Evolutionary conservation across 2,329 filamentous ascomycete species (phyloP), one percentile per base, ranked within the genome.

Genomic region (Cladosporium sp.): DNA sequence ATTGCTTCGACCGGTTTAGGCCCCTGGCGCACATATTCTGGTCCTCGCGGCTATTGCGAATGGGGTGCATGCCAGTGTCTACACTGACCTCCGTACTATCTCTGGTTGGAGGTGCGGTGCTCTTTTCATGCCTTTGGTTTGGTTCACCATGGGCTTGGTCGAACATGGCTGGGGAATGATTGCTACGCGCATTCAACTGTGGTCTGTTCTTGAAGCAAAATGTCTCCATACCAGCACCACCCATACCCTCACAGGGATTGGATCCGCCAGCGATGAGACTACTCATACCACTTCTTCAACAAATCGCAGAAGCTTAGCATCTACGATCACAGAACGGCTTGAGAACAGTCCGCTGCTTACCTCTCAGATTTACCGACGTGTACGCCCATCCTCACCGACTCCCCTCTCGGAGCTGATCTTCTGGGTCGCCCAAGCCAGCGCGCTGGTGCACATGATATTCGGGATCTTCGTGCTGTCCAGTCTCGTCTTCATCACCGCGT

Each of bases 401-500:
- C 11, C 24, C 11, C 36, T 15, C 18, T 37, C 42, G 3, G 42
- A 44, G 13, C 13, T 44, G 1, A 5, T 36, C 7, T 44, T 44
- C 42, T 44, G 42, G 42, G 11, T 44, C 17, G 42, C 42, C 4
- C 30, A 44, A 15, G 42, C 42, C 11, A 36, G 27, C 13, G 42
- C 29, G 15, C 18, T 37, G 18, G 29, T 36, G 19, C 42, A 44
- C 42, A 44, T 44, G 42, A 34, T 44, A 6, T 44, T 44, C 7
- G 42, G 42, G 2, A 44, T 44, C 42, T 44, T 44, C 42, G 42
- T 19, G 11, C 30, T 44, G 9, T 45, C 43, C 30, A 45, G 43
- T 18, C n/a, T 45, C 18, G 30, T 45, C 18, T 45, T 38, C 43
- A 45, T 45, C 18, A 45, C 19, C 18, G 43, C 43, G 13, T 18